Base-by-base conservation (phyloP, 768 basidiomycete species). In the Phlebiopsis flavidoalba region DNA sequence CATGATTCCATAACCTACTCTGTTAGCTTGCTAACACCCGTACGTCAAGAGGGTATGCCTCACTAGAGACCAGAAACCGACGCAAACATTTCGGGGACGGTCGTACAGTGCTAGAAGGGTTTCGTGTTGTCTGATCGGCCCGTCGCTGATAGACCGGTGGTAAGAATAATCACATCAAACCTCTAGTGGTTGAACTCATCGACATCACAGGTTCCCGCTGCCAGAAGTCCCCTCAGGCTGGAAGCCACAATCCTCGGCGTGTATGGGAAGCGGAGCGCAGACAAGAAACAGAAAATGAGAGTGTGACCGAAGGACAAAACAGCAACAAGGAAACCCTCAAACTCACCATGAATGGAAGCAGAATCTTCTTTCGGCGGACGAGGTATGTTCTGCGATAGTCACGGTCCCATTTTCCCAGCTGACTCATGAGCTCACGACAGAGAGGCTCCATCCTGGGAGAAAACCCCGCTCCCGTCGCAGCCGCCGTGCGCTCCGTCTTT, bases 401-500 rank as follows among this genome's bases (percentile, higher is more conserved):
- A 24, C 24, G 43, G 15, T 31, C n/a, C n/a, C 31, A 24, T 40
- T 36, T 11, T 8, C 19, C 1, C 43, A 37, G 22, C n/a, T 40
- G 22, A 46, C 60, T 26, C 40, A 36, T 43, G 10, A 22, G 6
- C 48, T 31, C 14, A 19, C 22, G n/a, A 33, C 63, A 98, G 95
- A 83, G 97, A 54, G 96, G 94, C 26, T 74, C 80, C 1, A 77
- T 89, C 19, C 78, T 98, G 0, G 95, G 95, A 57, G 97, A 98
- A n/a, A 73, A 83, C 83, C 10, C 85, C 85, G 11, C 77, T 91
- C 11, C 80, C 86, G 12, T 74, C 85, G 3, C 82, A 81, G 14
- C 83, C 90, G 1, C n/a, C n/a, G n/a, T n/a, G n/a, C 85, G 85
- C 11, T 98, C 96, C 0, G 84, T 99, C 15, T 98, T 96, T 71